A percentile compares a stretch with the other conserved stretches of the same genome.
Conservation (phyloP, 495 filamentous ascomycete species). For the Delitschia confertaspora region DNA sequence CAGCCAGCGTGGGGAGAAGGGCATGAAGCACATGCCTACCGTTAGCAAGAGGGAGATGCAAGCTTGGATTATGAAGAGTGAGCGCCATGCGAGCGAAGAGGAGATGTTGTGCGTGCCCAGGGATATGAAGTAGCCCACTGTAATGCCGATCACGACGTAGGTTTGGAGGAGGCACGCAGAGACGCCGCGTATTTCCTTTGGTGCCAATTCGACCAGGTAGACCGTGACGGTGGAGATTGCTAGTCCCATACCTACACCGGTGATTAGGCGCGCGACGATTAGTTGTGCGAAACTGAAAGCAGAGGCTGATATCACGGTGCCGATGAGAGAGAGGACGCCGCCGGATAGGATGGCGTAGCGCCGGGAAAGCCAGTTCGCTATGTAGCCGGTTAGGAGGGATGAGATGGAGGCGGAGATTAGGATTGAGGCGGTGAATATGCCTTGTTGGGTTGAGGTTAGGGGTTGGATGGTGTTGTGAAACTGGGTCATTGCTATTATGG, state of each 20-base stretch:
- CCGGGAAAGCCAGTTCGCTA: constrained; percentile 53
- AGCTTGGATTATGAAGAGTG: constrained; percentile 24
- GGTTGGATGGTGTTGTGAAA: constrained; percentile 45
- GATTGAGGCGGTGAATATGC: constrained; percentile 55
- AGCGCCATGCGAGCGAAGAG: constrained; percentile 25
- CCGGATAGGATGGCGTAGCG: constrained; percentile 27
- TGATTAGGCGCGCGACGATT: constrained; percentile 19
- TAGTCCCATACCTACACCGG: constrained; percentile 23
- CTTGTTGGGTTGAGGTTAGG: constrained; percentile 48
- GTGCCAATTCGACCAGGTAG: constrained; percentile 29
- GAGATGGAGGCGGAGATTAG: constrained; percentile 53
- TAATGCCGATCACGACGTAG: constrained; percentile 6
- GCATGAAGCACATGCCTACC: constrained; percentile 27
- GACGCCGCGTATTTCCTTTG: constrained; percentile 14
- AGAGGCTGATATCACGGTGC: constrained; percentile 18
- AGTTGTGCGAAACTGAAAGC: constrained; percentile 15
- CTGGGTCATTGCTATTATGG: constrained; percentile 51
- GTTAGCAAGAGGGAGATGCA: constrained; percentile 6
- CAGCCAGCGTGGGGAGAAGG: constrained; percentile 45
- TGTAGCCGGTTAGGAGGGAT: constrained; percentile 52
- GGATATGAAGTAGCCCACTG: constrained; percentile 28
- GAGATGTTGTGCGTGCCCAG: constrained; percentile 24
- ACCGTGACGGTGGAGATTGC: constrained; percentile 21
- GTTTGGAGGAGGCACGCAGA: constrained; percentile 27
- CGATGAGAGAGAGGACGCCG: constrained; percentile 19